Evolutionary conservation across 345 rosid species (phyloP), one percentile per base, ranked within the genome.

Genomic region (Psidium friedrichsthalianum): DNA sequence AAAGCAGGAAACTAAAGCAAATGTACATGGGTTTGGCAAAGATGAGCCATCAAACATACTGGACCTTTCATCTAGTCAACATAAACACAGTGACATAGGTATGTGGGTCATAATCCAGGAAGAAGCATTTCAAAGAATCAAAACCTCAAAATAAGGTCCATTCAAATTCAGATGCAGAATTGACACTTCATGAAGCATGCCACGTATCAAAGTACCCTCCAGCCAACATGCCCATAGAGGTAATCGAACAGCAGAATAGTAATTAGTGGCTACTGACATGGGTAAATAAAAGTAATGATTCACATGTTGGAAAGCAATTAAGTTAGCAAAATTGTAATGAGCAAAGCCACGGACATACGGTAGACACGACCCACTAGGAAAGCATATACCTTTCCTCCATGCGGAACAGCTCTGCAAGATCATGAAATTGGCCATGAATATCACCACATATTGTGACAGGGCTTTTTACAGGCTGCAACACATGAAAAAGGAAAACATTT

Each of bases 371-470:
- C 54, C 25, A n/a, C 42, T 61, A 59, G 36, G 53, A 58, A 83
- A 84, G 83, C 6, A 87, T 54, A 83, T 93, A 96, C 99, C 98
- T 93, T 95, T 88, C 99, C 98, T 21, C 99, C 96, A 87, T 96
- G 59, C 96, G 97, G 89, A 96, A 96, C 88, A 96, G 98, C 91
- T 96, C 98, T 2, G 99, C 99, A 88, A 96, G 98, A 89, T 96
- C 99, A 91, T 96, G 99, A 80, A 96, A 96, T 89, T 96, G 99
- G 85, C 97, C 98, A 56, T 96, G 99, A 87, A 96, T 96, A 90
- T 96, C 99, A 86, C 99, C 99, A 83, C 98, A 95, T 84, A 96
- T 94, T 87, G 99, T 95, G 87, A 96, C 97, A 82, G 98, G 98
- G 89, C 97, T 95, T 91, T 93, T 95, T 56, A 95, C 99, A 87